Evolutionary conservation across 2,329 filamentous ascomycete species (phyloP).

Genomic region (Cercospora brassicicola): DNA sequence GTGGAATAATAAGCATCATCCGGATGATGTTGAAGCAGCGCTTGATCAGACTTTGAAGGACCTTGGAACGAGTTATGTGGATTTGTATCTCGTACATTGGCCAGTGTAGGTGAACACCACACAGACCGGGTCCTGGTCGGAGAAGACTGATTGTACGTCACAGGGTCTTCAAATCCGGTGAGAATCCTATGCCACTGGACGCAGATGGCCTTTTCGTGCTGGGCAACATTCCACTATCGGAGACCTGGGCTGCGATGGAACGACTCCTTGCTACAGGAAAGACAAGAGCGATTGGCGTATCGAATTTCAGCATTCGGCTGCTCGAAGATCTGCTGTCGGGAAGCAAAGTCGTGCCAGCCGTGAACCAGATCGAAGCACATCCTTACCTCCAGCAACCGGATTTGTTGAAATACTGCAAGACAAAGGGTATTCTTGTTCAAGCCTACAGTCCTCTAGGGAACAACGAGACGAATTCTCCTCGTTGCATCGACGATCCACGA

Average conservation of each 20-base stretch:
- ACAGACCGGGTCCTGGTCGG: background rate
- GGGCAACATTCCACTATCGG: background rate
- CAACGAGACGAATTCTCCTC: background rate
- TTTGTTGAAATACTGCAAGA: background rate
- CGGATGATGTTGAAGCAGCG: conserved; percentile 30
- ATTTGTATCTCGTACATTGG: conserved; percentile 49
- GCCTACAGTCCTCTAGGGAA: background rate
- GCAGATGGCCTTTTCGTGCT: background rate
- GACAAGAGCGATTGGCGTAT: background rate
- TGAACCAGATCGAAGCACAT: background rate
- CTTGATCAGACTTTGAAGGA: conserved; percentile 43
- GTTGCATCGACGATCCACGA: conserved; percentile 56
- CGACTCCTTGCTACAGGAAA: background rate
- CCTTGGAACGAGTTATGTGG: conserved; percentile 45
- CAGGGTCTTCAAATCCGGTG: conserved; percentile 9
- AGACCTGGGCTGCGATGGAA: background rate
- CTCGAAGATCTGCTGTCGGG: background rate
- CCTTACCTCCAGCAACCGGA: background rate
- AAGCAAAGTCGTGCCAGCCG: background rate
- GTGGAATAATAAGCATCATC: background rate
- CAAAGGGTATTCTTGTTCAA: background rate
- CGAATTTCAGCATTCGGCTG: background rate
- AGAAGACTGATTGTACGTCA: background rate
- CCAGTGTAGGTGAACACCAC: conserved; percentile 26
- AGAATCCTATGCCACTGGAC: background rate